phyloP scores from a whole-genome alignment of 352 stramenopile genomes.

The Pythium coloratum region DNA sequence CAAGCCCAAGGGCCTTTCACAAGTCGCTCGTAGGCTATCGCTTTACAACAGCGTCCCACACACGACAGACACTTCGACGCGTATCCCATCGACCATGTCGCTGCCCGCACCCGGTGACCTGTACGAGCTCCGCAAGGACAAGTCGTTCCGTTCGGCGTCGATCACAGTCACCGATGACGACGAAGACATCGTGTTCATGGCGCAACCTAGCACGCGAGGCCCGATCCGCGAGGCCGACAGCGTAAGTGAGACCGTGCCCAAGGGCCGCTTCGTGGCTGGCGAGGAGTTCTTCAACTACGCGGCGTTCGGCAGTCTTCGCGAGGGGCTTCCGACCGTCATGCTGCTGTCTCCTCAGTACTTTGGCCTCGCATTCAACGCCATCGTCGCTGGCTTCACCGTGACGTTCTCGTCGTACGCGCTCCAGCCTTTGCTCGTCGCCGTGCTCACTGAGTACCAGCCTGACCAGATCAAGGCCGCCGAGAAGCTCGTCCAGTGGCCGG shows the following conservation, averaged over 20 bases:
- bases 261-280: slow-evolving; percentile 32
- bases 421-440: slow-evolving; percentile 43
- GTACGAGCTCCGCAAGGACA: slow-evolving; percentile 12
- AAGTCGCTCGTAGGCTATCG: no score
- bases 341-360: slow-evolving; percentile 36
- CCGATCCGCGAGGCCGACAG: slow-evolving; percentile 18
- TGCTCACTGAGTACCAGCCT: slow-evolving; percentile 36
- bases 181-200: slow-evolving; percentile 22
- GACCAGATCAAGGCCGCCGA: slow-evolving; percentile 33
- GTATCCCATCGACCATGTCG: background rate
- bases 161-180: slow-evolving; percentile 21
- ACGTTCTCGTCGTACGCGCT: slow-evolving; percentile 39
- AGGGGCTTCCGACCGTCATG: slow-evolving; percentile 33
- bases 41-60: no score
- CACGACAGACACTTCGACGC: no score
- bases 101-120: background rate
- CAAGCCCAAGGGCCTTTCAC: background rate
- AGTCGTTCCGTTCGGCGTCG: slow-evolving; percentile 10
- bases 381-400: slow-evolving; percentile 30
- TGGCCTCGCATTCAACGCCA: slow-evolving; percentile 40
- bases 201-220: slow-evolving; percentile 13
- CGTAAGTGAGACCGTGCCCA: slow-evolving; percentile 13
- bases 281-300: slow-evolving; percentile 53
- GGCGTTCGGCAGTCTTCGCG: slow-evolving; percentile 46
- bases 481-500: slow-evolving; percentile 63